Evolutionary conservation across 345 rosid species (phyloP).

Genomic region (Rhizophora mangle): DNA sequence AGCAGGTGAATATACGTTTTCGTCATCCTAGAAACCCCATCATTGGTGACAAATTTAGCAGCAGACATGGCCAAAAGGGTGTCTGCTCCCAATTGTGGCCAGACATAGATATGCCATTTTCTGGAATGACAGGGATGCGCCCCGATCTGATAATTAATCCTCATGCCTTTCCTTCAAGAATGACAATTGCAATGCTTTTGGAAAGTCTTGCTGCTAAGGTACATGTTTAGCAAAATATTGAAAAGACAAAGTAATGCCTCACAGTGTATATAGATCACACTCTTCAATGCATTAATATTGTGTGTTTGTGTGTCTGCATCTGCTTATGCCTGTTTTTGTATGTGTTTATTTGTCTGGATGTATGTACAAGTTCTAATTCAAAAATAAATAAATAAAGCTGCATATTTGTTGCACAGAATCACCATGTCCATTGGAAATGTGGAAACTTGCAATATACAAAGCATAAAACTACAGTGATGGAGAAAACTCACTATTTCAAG

Average conservation of each 20-base stretch:
- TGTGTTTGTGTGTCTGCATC: no score
- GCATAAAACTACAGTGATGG: no score
- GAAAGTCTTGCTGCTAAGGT: slow-evolving; percentile 99
- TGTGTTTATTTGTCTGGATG: no score
- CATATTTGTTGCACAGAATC: no score
- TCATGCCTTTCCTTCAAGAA: slow-evolving; percentile 98
- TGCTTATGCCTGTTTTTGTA: no score
- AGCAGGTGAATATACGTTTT: slow-evolving; percentile 74
- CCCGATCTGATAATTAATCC: slow-evolving; percentile 99
- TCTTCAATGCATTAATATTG: no score
- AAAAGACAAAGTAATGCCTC: neutral
- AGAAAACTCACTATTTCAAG: no score
- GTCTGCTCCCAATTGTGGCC: slow-evolving; percentile 98
- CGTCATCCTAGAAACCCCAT: slow-evolving; percentile 91
- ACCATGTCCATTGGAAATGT: no score
- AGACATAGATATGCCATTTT: slow-evolving; percentile 95
- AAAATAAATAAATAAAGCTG: no score
- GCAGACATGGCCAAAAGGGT: slow-evolving; percentile 99
- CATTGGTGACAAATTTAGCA: slow-evolving; percentile 96
- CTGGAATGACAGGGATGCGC: slow-evolving; percentile 93
- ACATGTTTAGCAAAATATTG: slow-evolving; percentile 1
- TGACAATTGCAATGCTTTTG: slow-evolving; percentile 97
- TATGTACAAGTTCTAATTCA: no score
- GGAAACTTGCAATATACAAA: no score
- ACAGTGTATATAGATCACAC: no score